A percentile compares a stretch with the other conserved stretches of the same genome.
Evolutionary conservation across 805 yeast species (phyloP).

Genomic region (Lipomyces kockii): DNA sequence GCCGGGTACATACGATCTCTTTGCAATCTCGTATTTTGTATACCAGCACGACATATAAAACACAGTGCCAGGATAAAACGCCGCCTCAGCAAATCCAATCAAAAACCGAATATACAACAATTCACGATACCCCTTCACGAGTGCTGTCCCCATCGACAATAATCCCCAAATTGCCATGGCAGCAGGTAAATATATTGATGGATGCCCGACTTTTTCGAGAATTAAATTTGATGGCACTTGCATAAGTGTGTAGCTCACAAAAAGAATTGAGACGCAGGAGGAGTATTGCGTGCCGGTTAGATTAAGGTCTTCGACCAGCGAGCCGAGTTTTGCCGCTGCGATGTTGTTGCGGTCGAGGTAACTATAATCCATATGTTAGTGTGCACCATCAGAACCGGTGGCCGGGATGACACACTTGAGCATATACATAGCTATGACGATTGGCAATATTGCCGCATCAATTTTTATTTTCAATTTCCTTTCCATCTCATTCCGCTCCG

Average conservation of each 20-base stretch:
- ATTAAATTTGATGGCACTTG: constrained; percentile 57
- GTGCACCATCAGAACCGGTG: not conserved
- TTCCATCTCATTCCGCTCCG: constrained; percentile 53
- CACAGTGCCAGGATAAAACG: constrained; percentile 56
- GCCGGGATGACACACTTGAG: constrained; percentile 46
- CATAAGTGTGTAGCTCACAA: constrained; percentile 55
- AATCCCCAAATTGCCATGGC: constrained; percentile 57
- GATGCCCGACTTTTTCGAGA: constrained; percentile 54
- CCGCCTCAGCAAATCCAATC: constrained; percentile 56
- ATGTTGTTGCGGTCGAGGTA: constrained; percentile 56
- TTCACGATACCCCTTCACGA: constrained; percentile 52
- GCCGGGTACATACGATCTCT: constrained; percentile 46
- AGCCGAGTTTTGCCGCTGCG: constrained; percentile 54
- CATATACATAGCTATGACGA: constrained; percentile 56
- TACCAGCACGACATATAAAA: constrained; percentile 62
- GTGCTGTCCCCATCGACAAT: constrained; percentile 53
- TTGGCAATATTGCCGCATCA: constrained; percentile 57
- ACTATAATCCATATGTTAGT: constrained; percentile 26
- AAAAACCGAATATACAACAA: constrained; percentile 53
- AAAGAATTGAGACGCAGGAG: constrained; percentile 56
- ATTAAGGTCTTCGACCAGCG: constrained; percentile 50
- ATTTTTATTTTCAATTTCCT: constrained; percentile 53
- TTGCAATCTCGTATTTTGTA: constrained; percentile 55
- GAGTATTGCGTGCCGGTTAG: constrained; percentile 50
- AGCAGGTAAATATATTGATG: constrained; percentile 55